Evolutionary conservation across 1,284 basidiomycete genomes (phyloP), one percentile per base, ranked within the genome.

Genomic region (Cerrena zonata): DNA sequence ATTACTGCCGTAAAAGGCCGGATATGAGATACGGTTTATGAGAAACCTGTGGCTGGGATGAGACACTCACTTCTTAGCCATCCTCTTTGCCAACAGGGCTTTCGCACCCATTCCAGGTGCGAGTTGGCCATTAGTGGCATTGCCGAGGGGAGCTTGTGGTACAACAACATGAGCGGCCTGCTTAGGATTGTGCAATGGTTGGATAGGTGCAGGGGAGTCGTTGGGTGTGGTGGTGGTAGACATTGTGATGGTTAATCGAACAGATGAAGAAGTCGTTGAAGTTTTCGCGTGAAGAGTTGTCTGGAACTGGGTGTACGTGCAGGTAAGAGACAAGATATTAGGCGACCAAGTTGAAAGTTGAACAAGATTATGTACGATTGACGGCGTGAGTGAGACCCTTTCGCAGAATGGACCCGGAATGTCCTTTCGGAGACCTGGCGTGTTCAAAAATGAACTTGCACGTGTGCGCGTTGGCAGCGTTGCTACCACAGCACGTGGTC

Each of bases 11-110:
- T 10, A 40, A 22, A 39, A 25, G 51, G 34, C 2, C n/a, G 34
- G 25, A 12, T 38, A n/a, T n/a, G 23, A 39, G 39, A 27, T 15
- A 37, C 41, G 45, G 50, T 42, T 25, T 23, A 48, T 59, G 24
- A 53, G 42, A 22, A 3, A 23, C 41, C 11, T n/a, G 21, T 13
- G 41, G 19, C 13, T 22, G n/a, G 15, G 41, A 40, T 22, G 41
- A 42, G 15, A 5, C 19, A 42, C 41, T 42, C 41, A 42, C 41
- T 19, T 79, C 72, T 89, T 91, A 26, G 89, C 86, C 76, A 94
- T 78, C 70, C 84, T 89, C 76, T 93, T 94, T 4, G 89, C 89
- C 24, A 95, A 68, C 37, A 95, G 75, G 1, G 92, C 91, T 66
- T 90, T 94, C 49, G 86, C 84, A 18, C 90, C 91, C 76, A 90